Evolutionary conservation across 2,329 filamentous ascomycete species (phyloP).

Genomic region (Cordyceps cicadae): DNA sequence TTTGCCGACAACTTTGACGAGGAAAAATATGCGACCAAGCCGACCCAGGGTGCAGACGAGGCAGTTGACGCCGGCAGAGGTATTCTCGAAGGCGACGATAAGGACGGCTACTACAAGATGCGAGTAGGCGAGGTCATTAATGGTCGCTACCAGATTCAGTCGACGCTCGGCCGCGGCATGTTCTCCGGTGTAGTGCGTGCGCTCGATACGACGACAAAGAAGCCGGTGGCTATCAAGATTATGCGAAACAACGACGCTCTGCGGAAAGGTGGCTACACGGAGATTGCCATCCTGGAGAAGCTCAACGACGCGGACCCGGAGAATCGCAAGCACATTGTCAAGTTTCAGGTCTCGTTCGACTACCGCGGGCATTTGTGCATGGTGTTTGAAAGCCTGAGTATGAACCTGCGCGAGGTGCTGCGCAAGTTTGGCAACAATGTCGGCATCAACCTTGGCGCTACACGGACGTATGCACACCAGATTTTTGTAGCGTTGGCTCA

Average conservation of each 20-base stretch:
- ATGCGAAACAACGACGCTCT: constrained; percentile 94
- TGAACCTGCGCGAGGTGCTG: constrained; percentile 87
- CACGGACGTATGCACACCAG: constrained; percentile 83
- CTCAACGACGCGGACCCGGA: constrained; percentile 79
- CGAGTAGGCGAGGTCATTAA: constrained; percentile 86
- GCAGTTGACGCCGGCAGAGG: constrained; percentile 60
- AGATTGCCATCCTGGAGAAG: constrained; percentile 86
- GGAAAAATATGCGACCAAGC: constrained; percentile 52
- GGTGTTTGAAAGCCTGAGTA: constrained; percentile 89
- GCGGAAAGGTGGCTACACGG: constrained; percentile 83
- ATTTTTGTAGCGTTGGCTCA: constrained; percentile 86
- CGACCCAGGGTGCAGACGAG: constrained; percentile 34
- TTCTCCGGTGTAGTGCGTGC: constrained; percentile 95
- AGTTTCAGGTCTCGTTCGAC: constrained; percentile 79
- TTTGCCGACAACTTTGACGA: constrained; percentile 75
- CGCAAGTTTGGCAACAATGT: constrained; percentile 95
- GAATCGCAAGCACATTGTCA: constrained; percentile 85
- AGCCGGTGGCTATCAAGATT: constrained; percentile 91
- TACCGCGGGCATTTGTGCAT: constrained; percentile 94
- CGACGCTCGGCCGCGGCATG: constrained; percentile 85
- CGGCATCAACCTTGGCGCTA: constrained; percentile 81
- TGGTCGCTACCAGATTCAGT: constrained; percentile 79
- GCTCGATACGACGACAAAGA: constrained; percentile 63
- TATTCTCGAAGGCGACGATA: constrained; percentile 86
- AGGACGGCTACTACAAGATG: constrained; percentile 93